phyloP scores from a whole-genome alignment of 352 stramenopile species.

The Phytophthora pluvialis region DNA sequence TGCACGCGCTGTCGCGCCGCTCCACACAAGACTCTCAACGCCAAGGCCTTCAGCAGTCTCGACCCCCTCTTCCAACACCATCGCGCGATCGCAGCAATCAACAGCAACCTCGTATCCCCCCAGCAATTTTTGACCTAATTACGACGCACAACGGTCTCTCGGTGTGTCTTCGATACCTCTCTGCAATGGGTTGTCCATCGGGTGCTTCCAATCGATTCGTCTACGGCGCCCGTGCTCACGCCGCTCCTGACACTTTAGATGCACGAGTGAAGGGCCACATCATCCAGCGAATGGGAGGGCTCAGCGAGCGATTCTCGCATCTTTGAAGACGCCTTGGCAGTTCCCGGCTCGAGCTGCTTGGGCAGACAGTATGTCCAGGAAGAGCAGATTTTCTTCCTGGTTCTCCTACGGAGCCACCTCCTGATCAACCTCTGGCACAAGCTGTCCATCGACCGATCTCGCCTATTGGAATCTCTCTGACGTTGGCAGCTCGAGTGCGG shows the following conservation, averaged over 20 bases:
- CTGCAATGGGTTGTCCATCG: slow-evolving; percentile 12
- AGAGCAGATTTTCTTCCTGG: not conserved
- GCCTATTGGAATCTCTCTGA: not conserved
- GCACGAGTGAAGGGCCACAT: slow-evolving; percentile 19
- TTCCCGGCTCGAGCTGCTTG: slow-evolving; percentile 6
- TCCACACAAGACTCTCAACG: not conserved
- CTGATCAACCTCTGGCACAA: not conserved
- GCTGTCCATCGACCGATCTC: not conserved
- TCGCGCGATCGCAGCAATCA: not conserved
- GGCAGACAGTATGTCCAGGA: not conserved
- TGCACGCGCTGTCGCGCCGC: slow-evolving; percentile 14
- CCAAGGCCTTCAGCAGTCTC: slow-evolving; percentile 3
- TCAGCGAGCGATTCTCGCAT: slow-evolving; percentile 10
- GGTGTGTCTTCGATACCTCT: slow-evolving; percentile 9
- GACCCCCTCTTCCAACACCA: not conserved
- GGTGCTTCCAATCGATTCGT: slow-evolving; percentile 2
- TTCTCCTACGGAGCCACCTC: not conserved
- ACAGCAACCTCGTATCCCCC: slow-evolving; percentile 11
- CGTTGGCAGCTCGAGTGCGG: not conserved
- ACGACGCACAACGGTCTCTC: slow-evolving; percentile 11
- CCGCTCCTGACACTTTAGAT: slow-evolving; percentile 2
- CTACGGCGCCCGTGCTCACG: slow-evolving; percentile 6
- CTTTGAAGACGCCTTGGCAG: slow-evolving; percentile 22
- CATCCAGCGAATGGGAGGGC: slow-evolving; percentile 14
- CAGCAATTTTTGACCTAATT: slow-evolving; percentile 15